Conservation (phyloP, 75 land plant species). For the Adiantum capillusveneris region DNA sequence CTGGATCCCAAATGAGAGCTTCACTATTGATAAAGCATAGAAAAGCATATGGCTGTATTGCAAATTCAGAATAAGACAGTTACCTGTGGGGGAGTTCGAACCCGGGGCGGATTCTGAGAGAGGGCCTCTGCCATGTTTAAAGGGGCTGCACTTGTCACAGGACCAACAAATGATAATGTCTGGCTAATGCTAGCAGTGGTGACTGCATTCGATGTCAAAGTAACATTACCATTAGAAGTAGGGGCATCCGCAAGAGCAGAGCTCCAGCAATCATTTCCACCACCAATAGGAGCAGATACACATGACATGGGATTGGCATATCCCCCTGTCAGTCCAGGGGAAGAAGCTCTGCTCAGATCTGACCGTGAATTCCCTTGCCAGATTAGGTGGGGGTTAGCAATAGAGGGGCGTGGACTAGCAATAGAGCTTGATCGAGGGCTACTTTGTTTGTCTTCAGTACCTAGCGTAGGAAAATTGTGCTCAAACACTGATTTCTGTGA, state of each 20-base stretch:
- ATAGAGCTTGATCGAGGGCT: conserved; percentile 2
- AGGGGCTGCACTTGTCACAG: conserved; percentile 13
- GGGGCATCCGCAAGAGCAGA: conserved; percentile 84
- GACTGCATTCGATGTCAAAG: conserved; percentile 8
- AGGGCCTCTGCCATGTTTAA: conserved; percentile 90
- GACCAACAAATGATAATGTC: conserved; percentile 12
- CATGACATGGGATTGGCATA: conserved; percentile 35
- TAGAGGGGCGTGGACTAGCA: conserved; percentile 3
- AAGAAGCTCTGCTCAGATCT: conserved; percentile 41
- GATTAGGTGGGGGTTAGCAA: conserved; percentile 25
- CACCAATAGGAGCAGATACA: conserved; percentile 16
- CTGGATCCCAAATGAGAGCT: no score
- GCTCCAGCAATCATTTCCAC: conserved; percentile 56
- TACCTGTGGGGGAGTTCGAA: conserved; percentile 72
- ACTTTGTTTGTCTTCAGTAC: conserved; percentile 57
- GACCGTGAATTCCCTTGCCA: conserved; percentile 28
- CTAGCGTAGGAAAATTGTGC: conserved; percentile 81
- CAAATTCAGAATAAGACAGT: no score
- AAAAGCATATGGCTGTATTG: no score
- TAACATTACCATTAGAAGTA: conserved; percentile 21
- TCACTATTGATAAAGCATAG: no score
- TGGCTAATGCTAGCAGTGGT: conserved; percentile 12
- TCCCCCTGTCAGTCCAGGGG: conserved; percentile 43
- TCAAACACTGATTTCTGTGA: conserved; percentile 60
- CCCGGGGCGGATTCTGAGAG: conserved; percentile 61